A percentile compares a stretch with the other conserved stretches of the same genome.
These are phyloP conservation scores for Phytophthora melonis DNA, from an alignment of 352 stramenopile genomes.

Conservation along the genomic window DNA sequence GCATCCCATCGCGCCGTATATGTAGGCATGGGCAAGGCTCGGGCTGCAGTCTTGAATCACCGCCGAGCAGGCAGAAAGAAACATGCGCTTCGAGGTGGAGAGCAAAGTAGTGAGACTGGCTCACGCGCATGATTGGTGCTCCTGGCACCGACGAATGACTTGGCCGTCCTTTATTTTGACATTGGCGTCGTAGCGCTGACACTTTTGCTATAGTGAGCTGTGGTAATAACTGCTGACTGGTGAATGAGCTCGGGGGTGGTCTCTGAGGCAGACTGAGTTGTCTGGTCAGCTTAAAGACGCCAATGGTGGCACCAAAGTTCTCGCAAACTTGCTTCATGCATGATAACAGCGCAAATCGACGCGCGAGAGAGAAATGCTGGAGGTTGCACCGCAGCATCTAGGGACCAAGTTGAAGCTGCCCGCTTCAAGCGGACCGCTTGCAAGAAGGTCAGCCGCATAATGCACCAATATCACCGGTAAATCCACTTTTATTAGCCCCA, in stretches of 20 bases:
- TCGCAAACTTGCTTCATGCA: too few relatives aligned
- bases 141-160: neutral
- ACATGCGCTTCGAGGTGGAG: neutral
- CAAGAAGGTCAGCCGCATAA: too few relatives aligned
- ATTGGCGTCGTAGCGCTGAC: too few relatives aligned
- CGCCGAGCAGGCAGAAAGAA: neutral
- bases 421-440: too few relatives aligned
- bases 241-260: neutral
- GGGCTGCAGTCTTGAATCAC: too few relatives aligned
- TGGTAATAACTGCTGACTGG: neutral
- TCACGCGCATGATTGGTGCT: too few relatives aligned
- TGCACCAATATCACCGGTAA: too few relatives aligned
- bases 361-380: conserved; percentile 20
- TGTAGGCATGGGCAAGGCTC: neutral
- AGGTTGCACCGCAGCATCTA: conserved; percentile 4
- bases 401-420: conserved; percentile 14
- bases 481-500: too few relatives aligned
- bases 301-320: neutral
- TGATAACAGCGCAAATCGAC: too few relatives aligned
- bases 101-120: neutral
- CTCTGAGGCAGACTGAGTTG: neutral
- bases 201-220: neutral
- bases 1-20: conserved; percentile 18
- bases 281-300: neutral
- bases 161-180: too few relatives aligned